Percentiles rank a stretch among this genome's conserved stretches.
These are phyloP conservation scores for Coemansia sp. DNA, from an alignment of 192 early-diverging fungal genomes.

Conservation along the genomic window DNA sequence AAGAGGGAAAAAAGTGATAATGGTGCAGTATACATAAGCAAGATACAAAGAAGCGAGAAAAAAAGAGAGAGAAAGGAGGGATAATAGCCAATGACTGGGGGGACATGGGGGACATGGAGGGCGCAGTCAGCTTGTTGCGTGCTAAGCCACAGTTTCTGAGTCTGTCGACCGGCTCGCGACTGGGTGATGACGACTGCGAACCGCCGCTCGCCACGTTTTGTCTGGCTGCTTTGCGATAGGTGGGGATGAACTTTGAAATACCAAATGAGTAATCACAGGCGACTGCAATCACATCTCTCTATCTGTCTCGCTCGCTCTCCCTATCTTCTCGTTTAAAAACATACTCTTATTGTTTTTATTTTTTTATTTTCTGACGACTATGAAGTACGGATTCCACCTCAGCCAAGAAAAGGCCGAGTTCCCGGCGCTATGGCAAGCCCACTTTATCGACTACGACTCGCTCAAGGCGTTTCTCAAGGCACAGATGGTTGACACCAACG, in stretches of 20 bases:
- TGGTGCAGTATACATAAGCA: not conserved
- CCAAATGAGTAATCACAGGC: not conserved
- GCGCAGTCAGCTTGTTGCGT: not conserved
- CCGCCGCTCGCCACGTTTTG: not conserved
- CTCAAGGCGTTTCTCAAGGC: constrained; percentile 72
- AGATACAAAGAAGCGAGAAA: not conserved
- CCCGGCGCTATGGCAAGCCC: constrained; percentile 65
- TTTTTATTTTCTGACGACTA: constrained; percentile 16
- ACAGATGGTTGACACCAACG: constrained; percentile 63
- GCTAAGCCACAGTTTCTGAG: constrained; percentile 7
- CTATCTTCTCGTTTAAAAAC: not conserved
- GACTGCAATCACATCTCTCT: not conserved
- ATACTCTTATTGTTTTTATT: not conserved
- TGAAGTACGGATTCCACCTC: constrained; percentile 80
- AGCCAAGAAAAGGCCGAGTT: constrained; percentile 67
- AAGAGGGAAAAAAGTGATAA: not conserved
- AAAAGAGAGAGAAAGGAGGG: not conserved
- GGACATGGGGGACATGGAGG: not conserved
- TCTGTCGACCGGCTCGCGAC: constrained; percentile 2
- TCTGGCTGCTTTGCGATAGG: not conserved
- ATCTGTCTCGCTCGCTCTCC: not conserved
- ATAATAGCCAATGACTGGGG: not conserved
- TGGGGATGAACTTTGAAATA: not conserved
- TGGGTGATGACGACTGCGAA: constrained; percentile 3
- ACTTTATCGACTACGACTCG: constrained; percentile 74